These are phyloP conservation scores for Candida oleophila DNA, from an alignment of 805 yeast species.

Conservation along the genomic window DNA sequence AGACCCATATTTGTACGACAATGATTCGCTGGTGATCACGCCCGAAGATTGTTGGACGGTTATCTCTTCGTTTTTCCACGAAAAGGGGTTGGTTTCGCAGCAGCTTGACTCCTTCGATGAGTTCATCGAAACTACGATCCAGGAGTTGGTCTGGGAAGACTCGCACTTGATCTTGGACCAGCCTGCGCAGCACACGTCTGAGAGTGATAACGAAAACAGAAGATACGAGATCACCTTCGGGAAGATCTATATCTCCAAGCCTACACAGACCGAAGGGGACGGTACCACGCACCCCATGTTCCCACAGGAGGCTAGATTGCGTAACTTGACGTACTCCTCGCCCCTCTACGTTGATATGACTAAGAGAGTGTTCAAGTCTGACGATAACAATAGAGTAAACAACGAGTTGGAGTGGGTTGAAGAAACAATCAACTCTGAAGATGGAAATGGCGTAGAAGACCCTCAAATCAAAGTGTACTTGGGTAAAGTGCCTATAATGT, in stretches of 20 bases:
- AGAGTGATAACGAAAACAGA: constrained; percentile 84
- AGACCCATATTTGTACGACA: constrained; percentile 75
- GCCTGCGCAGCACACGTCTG: constrained; percentile 95
- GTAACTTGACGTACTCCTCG: constrained; percentile 94
- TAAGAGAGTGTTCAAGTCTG: constrained; percentile 80
- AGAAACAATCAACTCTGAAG: constrained; percentile 33
- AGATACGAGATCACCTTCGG: constrained; percentile 98
- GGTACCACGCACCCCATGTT: constrained; percentile 99
- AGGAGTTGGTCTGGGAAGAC: constrained; percentile 95
- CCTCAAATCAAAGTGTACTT: constrained; percentile 73
- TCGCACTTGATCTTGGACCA: constrained; percentile 92
- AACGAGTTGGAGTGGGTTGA: constrained; percentile 55
- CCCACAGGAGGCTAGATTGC: constrained; percentile 96
- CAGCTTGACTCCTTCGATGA: constrained; percentile 98
- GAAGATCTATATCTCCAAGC: constrained; percentile 92
- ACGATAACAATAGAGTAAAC: constrained; percentile 58
- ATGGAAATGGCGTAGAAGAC: constrained; percentile 48
- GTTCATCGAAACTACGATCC: constrained; percentile 93
- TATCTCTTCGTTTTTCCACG: constrained; percentile 91
- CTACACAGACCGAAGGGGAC: constrained; percentile 98
- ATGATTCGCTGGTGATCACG: constrained; percentile 64
- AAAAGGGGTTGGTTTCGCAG: constrained; percentile 95
- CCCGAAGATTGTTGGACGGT: constrained; percentile 99
- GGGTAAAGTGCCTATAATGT: constrained; percentile 98
- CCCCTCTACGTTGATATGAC: constrained; percentile 96